Conservation (phyloP, 805 yeast species). For the Candida alai region DNA sequence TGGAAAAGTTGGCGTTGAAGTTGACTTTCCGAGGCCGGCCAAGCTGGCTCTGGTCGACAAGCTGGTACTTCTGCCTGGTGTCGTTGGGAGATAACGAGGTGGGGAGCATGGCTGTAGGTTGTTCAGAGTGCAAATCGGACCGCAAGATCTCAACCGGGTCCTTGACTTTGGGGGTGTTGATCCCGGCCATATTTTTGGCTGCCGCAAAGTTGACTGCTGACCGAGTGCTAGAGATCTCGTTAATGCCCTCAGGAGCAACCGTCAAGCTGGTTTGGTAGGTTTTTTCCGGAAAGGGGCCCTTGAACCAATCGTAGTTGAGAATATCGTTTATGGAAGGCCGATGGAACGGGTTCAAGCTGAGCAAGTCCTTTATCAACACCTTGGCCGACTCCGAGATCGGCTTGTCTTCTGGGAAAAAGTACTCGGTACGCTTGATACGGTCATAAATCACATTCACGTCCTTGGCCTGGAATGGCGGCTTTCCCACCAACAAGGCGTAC, state of each 20-base stretch:
- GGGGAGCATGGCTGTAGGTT: slow-evolving; percentile 70
- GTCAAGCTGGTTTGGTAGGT: slow-evolving; percentile 61
- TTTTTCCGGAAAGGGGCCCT: slow-evolving; percentile 74
- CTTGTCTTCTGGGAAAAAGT: slow-evolving; percentile 67
- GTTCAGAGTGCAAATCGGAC: slow-evolving; percentile 66
- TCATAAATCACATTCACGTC: slow-evolving; percentile 91
- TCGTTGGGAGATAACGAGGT: slow-evolving; percentile 90
- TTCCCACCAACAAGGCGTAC: slow-evolving; percentile 87
- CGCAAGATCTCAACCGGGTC: slow-evolving; percentile 68
- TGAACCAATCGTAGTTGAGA: slow-evolving; percentile 81
- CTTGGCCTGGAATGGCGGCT: slow-evolving; percentile 97
- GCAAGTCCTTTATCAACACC: slow-evolving; percentile 64
- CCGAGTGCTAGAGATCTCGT: slow-evolving; percentile 53
- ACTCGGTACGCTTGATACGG: slow-evolving; percentile 81
- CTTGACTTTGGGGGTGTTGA: slow-evolving; percentile 47
- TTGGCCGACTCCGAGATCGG: slow-evolving; percentile 72
- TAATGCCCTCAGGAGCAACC: slow-evolving; percentile 56
- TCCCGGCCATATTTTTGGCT: slow-evolving; percentile 63
- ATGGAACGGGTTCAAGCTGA: slow-evolving; percentile 70
- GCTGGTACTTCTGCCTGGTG: slow-evolving; percentile 82
- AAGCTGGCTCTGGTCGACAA: slow-evolving; percentile 43
- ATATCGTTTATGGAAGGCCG: slow-evolving; percentile 82
- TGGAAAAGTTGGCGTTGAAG: slow-evolving; percentile 35
- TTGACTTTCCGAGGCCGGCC: slow-evolving; percentile 36
- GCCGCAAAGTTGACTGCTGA: slow-evolving; percentile 64